Conservation (phyloP, 139 green algal genomes). For the Marvania coccoides region DNA sequence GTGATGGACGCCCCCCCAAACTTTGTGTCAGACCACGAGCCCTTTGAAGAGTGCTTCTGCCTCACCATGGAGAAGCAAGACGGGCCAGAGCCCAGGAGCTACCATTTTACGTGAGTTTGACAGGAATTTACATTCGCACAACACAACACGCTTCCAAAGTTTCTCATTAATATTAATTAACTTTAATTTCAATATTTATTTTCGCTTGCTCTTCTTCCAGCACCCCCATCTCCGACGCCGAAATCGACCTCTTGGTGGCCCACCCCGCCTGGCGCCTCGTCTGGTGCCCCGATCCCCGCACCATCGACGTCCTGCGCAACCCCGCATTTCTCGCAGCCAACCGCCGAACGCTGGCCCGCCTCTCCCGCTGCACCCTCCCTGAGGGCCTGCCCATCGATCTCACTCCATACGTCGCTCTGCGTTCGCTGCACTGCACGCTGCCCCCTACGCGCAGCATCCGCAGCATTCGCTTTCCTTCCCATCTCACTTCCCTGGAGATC, state of each 20-base stretch:
- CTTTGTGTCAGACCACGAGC: background rate
- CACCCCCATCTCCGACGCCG: background rate
- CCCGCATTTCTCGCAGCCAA: background rate
- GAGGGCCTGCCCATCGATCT: background rate
- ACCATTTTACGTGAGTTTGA: constrained; percentile 10
- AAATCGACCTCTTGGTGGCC: background rate
- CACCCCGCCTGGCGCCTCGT: constrained; percentile 2
- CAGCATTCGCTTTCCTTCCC: background rate
- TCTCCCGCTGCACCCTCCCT: constrained; percentile 8
- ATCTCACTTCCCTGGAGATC: no score
- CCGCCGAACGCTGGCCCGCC: background rate
- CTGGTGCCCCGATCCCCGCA: constrained; percentile 5
- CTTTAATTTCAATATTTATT: no score
- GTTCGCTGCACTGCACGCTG: background rate
- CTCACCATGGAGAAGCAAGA: constrained; percentile 8
- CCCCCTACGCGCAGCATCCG: background rate
- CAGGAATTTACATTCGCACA: no score
- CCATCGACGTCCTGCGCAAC: background rate
- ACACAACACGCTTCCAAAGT: no score
- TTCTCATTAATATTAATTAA: no score
- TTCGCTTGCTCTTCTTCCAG: no score
- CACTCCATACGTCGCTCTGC: no score
- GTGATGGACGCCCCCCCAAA: background rate
- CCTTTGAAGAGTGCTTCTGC: background rate
- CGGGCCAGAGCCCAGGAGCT: background rate